A percentile compares a stretch with the other conserved stretches of the same genome.
phyloP scores from a whole-genome alignment of 768 basidiomycete species.

The Pilatotrama ljubarskyi region DNA sequence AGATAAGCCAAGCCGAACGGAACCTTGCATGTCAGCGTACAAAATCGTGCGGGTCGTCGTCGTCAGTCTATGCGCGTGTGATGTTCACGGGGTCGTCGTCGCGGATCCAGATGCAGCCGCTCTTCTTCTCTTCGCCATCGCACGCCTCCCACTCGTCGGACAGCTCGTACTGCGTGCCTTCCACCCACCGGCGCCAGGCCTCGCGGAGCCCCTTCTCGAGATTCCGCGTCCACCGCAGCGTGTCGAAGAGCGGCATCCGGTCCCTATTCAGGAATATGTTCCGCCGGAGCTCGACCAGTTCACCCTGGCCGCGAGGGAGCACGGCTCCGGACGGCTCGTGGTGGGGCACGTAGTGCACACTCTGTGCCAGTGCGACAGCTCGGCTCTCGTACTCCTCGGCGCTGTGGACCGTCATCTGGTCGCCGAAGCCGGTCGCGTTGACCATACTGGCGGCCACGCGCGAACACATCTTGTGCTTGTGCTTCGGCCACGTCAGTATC shows the following conservation, averaged over 20 bases:
- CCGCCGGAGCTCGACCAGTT: conserved; percentile 41
- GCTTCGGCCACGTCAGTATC: conserved; percentile 47
- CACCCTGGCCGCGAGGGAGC: conserved; percentile 33
- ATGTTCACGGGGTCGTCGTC: conserved; percentile 29
- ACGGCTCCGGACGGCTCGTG: conserved; percentile 20
- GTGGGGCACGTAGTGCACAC: conserved; percentile 25
- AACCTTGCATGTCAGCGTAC: neutral
- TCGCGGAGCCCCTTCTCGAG: conserved; percentile 45
- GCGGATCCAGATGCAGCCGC: conserved; percentile 32
- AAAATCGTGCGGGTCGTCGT: neutral
- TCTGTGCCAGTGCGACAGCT: conserved; percentile 41
- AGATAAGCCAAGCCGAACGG: neutral
- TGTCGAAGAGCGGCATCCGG: conserved; percentile 49
- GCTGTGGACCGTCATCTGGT: conserved; percentile 46
- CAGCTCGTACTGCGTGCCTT: conserved; percentile 40
- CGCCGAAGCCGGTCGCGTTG: conserved; percentile 48
- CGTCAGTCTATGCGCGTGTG: conserved; percentile 10
- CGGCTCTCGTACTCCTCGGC: conserved; percentile 47
- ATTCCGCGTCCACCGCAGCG: conserved; percentile 46
- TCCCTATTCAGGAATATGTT: conserved; percentile 44
- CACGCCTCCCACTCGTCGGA: conserved; percentile 40
- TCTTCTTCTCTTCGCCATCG: conserved; percentile 30
- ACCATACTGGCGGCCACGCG: conserved; percentile 51
- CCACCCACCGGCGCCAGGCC: conserved; percentile 51
- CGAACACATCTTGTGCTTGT: conserved; percentile 50